Base-by-base conservation (phyloP, 139 green algal species). In the Nannochloris sp. region DNA sequence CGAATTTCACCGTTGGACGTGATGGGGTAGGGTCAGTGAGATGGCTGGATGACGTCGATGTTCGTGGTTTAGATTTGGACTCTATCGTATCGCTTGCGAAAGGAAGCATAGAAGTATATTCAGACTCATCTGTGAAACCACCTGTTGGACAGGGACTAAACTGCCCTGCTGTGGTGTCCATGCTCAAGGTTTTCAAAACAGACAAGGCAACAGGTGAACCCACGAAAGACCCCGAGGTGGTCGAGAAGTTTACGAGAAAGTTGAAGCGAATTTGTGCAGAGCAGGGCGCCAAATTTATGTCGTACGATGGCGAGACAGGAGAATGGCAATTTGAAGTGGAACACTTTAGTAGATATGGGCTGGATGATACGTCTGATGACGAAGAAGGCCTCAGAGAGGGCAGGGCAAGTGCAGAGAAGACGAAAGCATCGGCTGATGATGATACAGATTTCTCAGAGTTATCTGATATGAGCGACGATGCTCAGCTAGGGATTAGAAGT, bases 271-370 rank as follows among this genome's bases (percentile, higher is more conserved):
- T 92, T 44, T 66, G 69, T 21, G 73, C 75, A 5, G 67, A 79
- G 51, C 87, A 91, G 73, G 82, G 74, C 5, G 86, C 84, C 6
- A 68, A 75, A n/a, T 94, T 96, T 62, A 56, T 96, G 18, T 73
- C 50, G 2, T 96, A 95, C 60, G 73, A 90, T 49, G 27, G 75
- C 0, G 65, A 81, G 18, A 76, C 60, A 12, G 89, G 87, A 34
- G 79, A 82, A 4, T 96, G 89, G 89, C 71, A 66, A 27, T 96
- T 96, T 67, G 67, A 85, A 61, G 89, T 95, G n/a, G 84, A 96
- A 57, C 90, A 96, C 75, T 96, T 96, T 67, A 90, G 79, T 71
- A 80, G 48, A 48, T 96, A 96, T 57, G 89, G 84, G 8, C 69
- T 93, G 19, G 56, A 81, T 14, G 75, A 84, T 5, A 63, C 57